phyloP scores from a whole-genome alignment of 2,329 filamentous ascomycete species.

The Aureobasidium pullulans region DNA sequence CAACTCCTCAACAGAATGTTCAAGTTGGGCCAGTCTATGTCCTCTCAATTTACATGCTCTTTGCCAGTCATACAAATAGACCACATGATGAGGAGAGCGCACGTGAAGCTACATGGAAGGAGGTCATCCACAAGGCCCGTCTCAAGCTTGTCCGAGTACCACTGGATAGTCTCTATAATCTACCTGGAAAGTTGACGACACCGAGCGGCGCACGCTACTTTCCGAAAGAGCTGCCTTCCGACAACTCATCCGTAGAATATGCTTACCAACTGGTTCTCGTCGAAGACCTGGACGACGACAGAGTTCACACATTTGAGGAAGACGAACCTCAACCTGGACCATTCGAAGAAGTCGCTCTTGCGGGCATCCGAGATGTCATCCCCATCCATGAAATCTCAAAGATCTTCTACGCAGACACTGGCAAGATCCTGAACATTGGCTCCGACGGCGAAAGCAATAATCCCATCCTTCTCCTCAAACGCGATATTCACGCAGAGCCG shows the following conservation, averaged over 20 bases:
- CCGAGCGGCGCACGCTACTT: slow-evolving; percentile 18
- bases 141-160: slow-evolving; percentile 72
- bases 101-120: slow-evolving; percentile 78
- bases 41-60: slow-evolving; percentile 91
- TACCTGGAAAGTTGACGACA: slow-evolving; percentile 23
- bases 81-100: slow-evolving; percentile 50
- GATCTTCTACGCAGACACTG: slow-evolving; percentile 88
- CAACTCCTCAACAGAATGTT: slow-evolving; percentile 54
- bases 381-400: slow-evolving; percentile 74
- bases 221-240: slow-evolving; percentile 28
- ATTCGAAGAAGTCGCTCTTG: slow-evolving; percentile 54
- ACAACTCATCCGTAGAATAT: slow-evolving; percentile 54
- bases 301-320: slow-evolving; percentile 60
- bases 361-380: slow-evolving; percentile 59
- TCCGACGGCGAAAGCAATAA: slow-evolving; percentile 61
- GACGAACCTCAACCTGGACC: slow-evolving; percentile 47
- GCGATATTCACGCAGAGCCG: slow-evolving; percentile 58
- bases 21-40: slow-evolving; percentile 85
- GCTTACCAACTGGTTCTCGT: slow-evolving; percentile 75
- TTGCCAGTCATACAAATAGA: slow-evolving; percentile 64
- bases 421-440: slow-evolving; percentile 79
- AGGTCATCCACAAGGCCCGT: slow-evolving; percentile 87
- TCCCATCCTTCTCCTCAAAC: slow-evolving; percentile 66
- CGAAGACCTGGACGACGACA: slow-evolving; percentile 70
- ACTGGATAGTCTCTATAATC: slow-evolving; percentile 45